Percentiles rank a stretch among this genome's conserved stretches.
Evolutionary conservation across 2,329 filamentous ascomycete genomes (phyloP).

Genomic region (Bipolaris victoriae): DNA sequence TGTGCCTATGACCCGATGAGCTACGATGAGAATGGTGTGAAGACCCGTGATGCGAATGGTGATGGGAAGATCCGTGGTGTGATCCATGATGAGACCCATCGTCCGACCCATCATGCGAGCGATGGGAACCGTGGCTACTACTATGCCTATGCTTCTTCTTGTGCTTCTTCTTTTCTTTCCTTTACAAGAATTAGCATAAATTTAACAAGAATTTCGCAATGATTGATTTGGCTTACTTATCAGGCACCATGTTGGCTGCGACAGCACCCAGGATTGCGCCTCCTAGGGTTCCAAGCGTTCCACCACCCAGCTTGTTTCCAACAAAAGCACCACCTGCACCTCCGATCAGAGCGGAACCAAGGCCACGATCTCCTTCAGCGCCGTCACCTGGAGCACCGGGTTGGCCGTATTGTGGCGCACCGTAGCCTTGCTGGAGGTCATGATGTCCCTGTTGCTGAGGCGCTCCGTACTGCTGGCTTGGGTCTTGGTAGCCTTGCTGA

Average conservation of each 20-base stretch:
- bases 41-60: constrained; percentile 31
- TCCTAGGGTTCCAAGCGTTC: constrained; percentile 58
- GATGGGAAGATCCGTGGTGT: constrained; percentile 29
- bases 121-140: constrained; percentile 43
- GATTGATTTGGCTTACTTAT: constrained; percentile 41
- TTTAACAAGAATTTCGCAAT: neutral
- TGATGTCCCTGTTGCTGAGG: constrained; percentile 21
- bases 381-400: constrained; percentile 39
- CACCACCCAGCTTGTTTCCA: constrained; percentile 61
- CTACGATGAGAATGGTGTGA: constrained; percentile 14
- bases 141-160: constrained; percentile 46
- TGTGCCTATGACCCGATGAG: constrained; percentile 14
- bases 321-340: constrained; percentile 62
- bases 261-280: constrained; percentile 61
- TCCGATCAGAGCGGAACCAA: constrained; percentile 61
- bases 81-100: constrained; percentile 39
- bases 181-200: constrained; percentile 8
- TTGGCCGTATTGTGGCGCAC: constrained; percentile 51
- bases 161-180: constrained; percentile 44
- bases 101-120: constrained; percentile 27
- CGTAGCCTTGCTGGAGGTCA: constrained; percentile 30
- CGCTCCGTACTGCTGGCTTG: constrained; percentile 30
- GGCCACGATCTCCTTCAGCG: constrained; percentile 60
- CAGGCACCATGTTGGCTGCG: constrained; percentile 60
- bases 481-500: constrained; percentile 29